Conservation (phyloP, 768 basidiomycete species). For the Termitomyces sp. region DNA sequence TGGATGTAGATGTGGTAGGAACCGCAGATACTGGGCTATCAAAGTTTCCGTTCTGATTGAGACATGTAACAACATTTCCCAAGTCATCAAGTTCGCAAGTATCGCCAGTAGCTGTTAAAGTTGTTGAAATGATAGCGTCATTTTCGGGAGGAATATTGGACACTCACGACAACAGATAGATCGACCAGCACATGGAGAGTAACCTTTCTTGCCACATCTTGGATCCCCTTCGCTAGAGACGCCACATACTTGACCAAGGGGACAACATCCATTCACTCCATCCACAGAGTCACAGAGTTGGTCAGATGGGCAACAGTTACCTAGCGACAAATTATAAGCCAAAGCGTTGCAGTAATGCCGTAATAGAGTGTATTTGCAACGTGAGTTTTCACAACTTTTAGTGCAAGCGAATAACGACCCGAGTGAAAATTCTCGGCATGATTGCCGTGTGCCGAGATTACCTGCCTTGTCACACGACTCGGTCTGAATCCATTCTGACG, state of each 20-base stretch:
- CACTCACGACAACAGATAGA: conserved; percentile 3
- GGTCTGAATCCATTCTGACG: too few species aligned
- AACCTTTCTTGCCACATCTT: neutral
- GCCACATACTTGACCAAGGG: neutral
- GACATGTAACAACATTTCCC: neutral
- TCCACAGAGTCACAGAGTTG: neutral
- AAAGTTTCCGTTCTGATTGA: neutral
- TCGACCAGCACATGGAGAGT: neutral
- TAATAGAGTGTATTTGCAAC: too few species aligned
- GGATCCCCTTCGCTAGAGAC: neutral
- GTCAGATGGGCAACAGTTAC: neutral
- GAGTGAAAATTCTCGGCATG: too few species aligned
- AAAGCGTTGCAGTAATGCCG: neutral
- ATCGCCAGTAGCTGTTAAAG: neutral
- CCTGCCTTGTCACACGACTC: too few species aligned
- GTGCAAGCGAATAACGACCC: too few species aligned
- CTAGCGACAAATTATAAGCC: neutral
- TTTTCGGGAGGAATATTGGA: too few species aligned
- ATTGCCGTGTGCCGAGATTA: too few species aligned
- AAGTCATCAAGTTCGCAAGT: neutral
- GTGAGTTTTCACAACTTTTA: too few species aligned
- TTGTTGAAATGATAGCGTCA: neutral
- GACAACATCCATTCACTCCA: neutral
- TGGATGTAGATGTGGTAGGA: neutral
- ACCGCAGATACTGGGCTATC: neutral